Base-by-base conservation (phyloP, 768 basidiomycete species). In the Pleurotus djamor region DNA sequence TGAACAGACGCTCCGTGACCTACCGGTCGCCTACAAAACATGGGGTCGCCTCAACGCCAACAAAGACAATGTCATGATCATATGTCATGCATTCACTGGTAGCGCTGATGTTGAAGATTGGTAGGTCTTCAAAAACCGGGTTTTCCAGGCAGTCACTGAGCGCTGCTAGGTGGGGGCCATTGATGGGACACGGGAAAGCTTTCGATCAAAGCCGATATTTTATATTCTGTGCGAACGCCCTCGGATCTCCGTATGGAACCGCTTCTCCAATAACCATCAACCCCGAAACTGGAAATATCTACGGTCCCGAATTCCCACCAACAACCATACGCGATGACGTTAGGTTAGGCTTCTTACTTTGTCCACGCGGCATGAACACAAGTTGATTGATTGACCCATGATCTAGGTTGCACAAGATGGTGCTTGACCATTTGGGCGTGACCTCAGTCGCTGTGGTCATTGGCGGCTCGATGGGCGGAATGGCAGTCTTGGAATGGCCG, bases 381-480 rank as follows among this genome's bases (percentile, higher is more conserved):
- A 28, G 36, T 12, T 38, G 41, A 45, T 17, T 5, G 43, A 62
- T 36, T 37, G 47, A 32, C 49, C 43, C 56, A 41, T n/a, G 41
- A 51, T 16, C 56, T 59, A 94, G 94, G 48, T 75, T 96, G 9
- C 96, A 99, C 72, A 96, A 94, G 68, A 76, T 83, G 28, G 85
- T 97, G 2, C 84, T 98, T 14, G 88, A 95, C 65, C 80, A 86
- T 55, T 86, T 99, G 5, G 87, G 89, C 4, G 88, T 98, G 2
- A 66, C 71, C 0, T 88, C 87, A 0, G 86, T 99, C 21, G 94
- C 96, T 0, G 92, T 92, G 32, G 96, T 85, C 9, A 91, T 99
- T 49, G 96, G 97, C 3, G 97, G 97, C 1, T 98, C 96, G 50
- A 98, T 99, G 96, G 96, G 97, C 9, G 97, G 96, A 13, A 99